Evolutionary conservation across 805 yeast genomes (phyloP).

Genomic region (Kodamaea restingae): DNA sequence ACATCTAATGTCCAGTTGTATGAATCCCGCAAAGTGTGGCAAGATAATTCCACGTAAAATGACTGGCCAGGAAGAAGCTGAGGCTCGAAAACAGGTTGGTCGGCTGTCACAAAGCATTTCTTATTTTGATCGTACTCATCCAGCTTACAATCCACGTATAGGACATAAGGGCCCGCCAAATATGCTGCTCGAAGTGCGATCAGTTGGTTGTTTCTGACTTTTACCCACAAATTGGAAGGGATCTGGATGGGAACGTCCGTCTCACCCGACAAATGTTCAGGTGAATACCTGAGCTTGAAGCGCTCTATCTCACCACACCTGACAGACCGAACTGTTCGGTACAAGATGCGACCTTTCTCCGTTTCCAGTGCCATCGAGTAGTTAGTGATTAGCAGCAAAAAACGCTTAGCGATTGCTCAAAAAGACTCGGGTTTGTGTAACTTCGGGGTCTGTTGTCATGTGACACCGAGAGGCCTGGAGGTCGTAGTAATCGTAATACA

Average conservation of each 20-base stretch:
- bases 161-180: slow-evolving; percentile 81
- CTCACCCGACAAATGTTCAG: slow-evolving; percentile 19
- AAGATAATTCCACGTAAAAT: slow-evolving; percentile 54
- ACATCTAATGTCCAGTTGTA: slow-evolving; percentile 81
- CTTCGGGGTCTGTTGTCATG: neutral
- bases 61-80: slow-evolving; percentile 67
- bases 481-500: too few relatives aligned
- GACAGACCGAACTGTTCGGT: slow-evolving; percentile 40
- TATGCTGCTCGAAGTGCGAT: slow-evolving; percentile 76
- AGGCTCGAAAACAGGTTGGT: slow-evolving; percentile 73
- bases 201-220: slow-evolving; percentile 68
- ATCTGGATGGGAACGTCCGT: slow-evolving; percentile 3
- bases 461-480: too few relatives aligned
- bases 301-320: slow-evolving; percentile 61
- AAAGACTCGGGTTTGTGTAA: neutral
- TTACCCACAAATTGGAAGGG: slow-evolving; percentile 42
- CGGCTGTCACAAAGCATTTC: slow-evolving; percentile 62
- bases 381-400: slow-evolving; percentile 2
- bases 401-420: neutral
- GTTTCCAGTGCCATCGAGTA: neutral
- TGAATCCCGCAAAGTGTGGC: slow-evolving; percentile 55
- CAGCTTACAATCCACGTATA: slow-evolving; percentile 79
- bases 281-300: slow-evolving; percentile 48
- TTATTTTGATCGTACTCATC: slow-evolving; percentile 54
- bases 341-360: slow-evolving; percentile 16